A percentile compares a stretch with the other conserved stretches of the same genome.
These are phyloP conservation scores for Brassica balearica DNA, from an alignment of 441 rosid genomes.

Conservation along the genomic window DNA sequence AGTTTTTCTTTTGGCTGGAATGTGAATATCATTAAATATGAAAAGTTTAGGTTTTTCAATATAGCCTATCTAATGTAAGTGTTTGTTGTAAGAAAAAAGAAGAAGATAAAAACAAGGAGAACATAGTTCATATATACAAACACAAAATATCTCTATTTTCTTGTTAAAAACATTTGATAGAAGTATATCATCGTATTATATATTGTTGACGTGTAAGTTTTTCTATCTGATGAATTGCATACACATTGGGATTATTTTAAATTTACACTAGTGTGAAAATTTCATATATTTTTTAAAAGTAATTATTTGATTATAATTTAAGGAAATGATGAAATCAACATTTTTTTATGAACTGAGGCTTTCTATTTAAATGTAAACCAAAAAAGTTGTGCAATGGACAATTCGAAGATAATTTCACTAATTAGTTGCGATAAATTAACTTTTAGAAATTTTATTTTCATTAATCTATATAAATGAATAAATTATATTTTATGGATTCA, in stretches of 20 bases:
- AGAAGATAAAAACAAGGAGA: too few species aligned
- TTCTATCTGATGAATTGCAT: not conserved
- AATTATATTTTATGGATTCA: not conserved
- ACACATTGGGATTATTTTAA: not conserved
- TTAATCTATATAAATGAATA: not conserved
- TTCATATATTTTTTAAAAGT: too few species aligned
- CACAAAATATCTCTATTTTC: not conserved
- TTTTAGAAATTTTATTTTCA: not conserved
- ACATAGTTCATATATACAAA: not conserved
- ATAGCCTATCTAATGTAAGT: not conserved
- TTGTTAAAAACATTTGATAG: not conserved
- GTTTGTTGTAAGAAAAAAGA: not conserved
- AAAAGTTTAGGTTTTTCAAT: not conserved
- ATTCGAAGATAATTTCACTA: not conserved
- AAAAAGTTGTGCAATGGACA: not conserved
- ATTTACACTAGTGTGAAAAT: not conserved
- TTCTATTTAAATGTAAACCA: too few species aligned
- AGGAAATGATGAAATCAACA: not conserved
- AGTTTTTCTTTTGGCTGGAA: not conserved
- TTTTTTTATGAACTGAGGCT: too few species aligned
- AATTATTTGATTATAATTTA: too few species aligned
- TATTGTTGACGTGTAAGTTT: too few species aligned
- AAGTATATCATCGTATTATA: not conserved
- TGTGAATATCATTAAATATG: not conserved
- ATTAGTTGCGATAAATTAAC: not conserved